Evolutionary conservation across 108 stramenopile genomes (phyloP).

Genomic region (Nitzschia palea): DNA sequence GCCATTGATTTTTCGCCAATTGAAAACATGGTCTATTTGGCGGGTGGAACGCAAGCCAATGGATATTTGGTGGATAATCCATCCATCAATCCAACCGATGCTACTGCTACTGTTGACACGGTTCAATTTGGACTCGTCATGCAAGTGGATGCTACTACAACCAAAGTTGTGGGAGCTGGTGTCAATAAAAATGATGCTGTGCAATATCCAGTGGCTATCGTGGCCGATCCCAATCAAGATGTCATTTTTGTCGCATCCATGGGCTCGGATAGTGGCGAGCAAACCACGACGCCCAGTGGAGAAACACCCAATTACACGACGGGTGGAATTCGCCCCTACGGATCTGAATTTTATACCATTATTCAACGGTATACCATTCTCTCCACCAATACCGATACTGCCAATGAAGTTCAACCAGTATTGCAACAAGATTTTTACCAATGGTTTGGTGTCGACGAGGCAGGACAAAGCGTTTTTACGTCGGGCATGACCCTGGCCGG

Average conservation of each 20-base stretch:
- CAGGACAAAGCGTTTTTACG: not conserved
- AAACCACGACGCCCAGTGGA: not conserved
- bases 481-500: conserved; percentile 26
- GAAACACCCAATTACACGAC: conserved; percentile 12
- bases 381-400: not conserved
- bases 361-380: not conserved
- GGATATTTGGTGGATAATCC: not conserved
- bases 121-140: conserved; percentile 16
- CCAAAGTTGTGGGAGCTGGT: conserved; percentile 16
- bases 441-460: not conserved
- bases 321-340: conserved; percentile 20
- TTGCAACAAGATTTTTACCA: not conserved
- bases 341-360: conserved; percentile 13
- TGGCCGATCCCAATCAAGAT: conserved; percentile 5
- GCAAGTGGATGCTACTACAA: conserved; percentile 4
- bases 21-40: conserved; percentile 12
- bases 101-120: not conserved
- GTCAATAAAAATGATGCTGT: not conserved
- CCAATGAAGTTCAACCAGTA: not conserved
- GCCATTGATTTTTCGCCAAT: conserved; percentile 18
- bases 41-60: conserved; percentile 16
- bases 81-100: not conserved
- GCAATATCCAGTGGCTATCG: conserved; percentile 22
- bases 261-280: not conserved
- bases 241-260: conserved; percentile 28